phyloP scores from a whole-genome alignment of 129 eudicot species.

The Daucus carota region DNA sequence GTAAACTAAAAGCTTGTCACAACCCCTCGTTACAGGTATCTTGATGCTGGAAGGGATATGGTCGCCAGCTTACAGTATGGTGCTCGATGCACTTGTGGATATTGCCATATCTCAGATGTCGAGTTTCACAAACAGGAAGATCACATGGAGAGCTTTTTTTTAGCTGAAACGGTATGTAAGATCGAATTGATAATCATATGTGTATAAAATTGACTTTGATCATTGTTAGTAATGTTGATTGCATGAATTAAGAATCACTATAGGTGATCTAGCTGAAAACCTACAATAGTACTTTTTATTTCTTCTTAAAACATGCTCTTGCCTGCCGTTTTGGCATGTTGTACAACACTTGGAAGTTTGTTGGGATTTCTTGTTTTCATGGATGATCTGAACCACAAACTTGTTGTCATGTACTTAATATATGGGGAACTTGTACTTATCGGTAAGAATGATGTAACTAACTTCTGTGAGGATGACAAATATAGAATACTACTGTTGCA shows the following conservation, averaged over 20 bases:
- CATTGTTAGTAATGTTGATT: neutral
- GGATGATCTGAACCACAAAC: neutral
- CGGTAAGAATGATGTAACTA: neutral
- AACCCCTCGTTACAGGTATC: constrained; percentile 42
- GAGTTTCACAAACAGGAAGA: constrained; percentile 93
- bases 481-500: neutral
- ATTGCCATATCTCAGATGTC: constrained; percentile 93
- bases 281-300: neutral
- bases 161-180: constrained; percentile 78
- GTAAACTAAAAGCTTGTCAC: neutral
- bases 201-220: neutral
- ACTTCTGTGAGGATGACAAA: neutral
- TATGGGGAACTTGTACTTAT: neutral
- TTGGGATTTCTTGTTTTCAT: neutral
- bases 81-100: constrained; percentile 96
- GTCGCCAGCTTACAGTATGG: constrained; percentile 80
- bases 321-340: neutral
- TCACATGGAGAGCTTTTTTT: constrained; percentile 98
- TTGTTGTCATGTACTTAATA: neutral
- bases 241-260: neutral
- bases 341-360: neutral
- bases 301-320: neutral
- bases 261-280: neutral
- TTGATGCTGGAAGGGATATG: constrained; percentile 92
- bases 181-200: neutral